Evolutionary conservation across 2,329 filamentous ascomycete genomes (phyloP).

Genomic region (Rutstroemia sp.): DNA sequence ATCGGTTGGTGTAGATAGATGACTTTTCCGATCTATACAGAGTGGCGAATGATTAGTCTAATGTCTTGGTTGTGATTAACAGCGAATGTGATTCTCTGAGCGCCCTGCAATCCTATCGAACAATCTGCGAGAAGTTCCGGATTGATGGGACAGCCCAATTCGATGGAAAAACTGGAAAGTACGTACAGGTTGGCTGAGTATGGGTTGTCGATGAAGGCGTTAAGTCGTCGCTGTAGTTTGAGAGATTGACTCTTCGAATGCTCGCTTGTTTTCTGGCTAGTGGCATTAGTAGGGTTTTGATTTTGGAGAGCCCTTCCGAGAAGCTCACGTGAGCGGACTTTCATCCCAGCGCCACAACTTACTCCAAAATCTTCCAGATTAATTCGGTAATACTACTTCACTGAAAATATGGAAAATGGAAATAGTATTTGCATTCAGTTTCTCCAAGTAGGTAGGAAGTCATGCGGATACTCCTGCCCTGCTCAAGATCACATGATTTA

Average conservation of each 20-base stretch:
- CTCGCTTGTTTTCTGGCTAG: constrained; percentile 2
- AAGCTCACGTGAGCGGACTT: not conserved
- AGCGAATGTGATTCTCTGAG: not conserved
- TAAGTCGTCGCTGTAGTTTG: not conserved
- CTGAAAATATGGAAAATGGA: no score
- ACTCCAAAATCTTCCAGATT: not conserved
- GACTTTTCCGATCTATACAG: constrained; percentile 23
- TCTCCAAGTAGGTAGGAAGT: not conserved
- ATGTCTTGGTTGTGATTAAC: not conserved
- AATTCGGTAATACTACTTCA: not conserved
- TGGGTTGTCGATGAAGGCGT: constrained; percentile 5
- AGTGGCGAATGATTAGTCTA: constrained; percentile 14
- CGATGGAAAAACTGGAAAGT: not conserved
- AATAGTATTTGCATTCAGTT: no score
- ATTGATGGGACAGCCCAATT: not conserved
- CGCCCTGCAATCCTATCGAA: not conserved
- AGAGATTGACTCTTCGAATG: not conserved
- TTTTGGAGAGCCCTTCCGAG: not conserved
- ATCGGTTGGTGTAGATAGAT: constrained; percentile 22
- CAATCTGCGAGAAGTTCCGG: not conserved
- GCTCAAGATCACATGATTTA: not conserved
- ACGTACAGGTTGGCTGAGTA: constrained; percentile 8
- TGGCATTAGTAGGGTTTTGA: constrained; percentile 1
- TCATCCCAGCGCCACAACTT: not conserved
- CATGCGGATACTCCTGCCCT: not conserved